A percentile compares a stretch with the other conserved stretches of the same genome.
Evolutionary conservation across 2,329 filamentous ascomycete species (phyloP).

Genomic region (Didymellaceae sp.): DNA sequence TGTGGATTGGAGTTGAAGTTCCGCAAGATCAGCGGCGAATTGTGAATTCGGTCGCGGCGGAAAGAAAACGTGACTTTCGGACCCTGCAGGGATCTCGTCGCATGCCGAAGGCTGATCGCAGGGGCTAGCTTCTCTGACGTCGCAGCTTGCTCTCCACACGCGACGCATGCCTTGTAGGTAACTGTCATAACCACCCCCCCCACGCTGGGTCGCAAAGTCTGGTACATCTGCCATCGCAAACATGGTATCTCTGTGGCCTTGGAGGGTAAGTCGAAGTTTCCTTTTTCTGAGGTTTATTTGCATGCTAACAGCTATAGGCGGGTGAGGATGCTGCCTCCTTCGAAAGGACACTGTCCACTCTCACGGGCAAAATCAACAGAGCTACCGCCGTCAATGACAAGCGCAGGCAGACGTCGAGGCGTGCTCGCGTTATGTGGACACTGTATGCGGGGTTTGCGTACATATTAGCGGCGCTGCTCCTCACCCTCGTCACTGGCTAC

Average conservation of each 20-base stretch:
- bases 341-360: constrained; percentile 83
- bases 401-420: constrained; percentile 73
- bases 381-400: constrained; percentile 76
- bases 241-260: constrained; percentile 89
- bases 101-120: constrained; percentile 1
- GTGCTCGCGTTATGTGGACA: constrained; percentile 84
- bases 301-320: constrained; percentile 59
- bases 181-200: constrained; percentile 33
- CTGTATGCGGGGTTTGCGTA: constrained; percentile 92
- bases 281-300: accelerated
- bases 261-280: constrained; percentile 22
- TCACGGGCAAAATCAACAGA: constrained; percentile 82
- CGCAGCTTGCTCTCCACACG: constrained; percentile 23
- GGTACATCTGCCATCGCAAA: constrained; percentile 33
- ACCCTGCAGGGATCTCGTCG: constrained; percentile 11
- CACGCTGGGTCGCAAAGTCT: constrained; percentile 30
- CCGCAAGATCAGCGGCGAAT: constrained; percentile 2
- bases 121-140: constrained; percentile 26
- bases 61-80: constrained; percentile 15
- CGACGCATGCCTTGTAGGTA: constrained; percentile 37
- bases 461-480: constrained; percentile 81
- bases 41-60: constrained; percentile 15
- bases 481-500: constrained; percentile 84
- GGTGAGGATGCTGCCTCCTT: constrained; percentile 87
- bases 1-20: constrained; percentile 6